Conservation (phyloP, 805 yeast species). For the Wickerhamiella bombiphila region DNA sequence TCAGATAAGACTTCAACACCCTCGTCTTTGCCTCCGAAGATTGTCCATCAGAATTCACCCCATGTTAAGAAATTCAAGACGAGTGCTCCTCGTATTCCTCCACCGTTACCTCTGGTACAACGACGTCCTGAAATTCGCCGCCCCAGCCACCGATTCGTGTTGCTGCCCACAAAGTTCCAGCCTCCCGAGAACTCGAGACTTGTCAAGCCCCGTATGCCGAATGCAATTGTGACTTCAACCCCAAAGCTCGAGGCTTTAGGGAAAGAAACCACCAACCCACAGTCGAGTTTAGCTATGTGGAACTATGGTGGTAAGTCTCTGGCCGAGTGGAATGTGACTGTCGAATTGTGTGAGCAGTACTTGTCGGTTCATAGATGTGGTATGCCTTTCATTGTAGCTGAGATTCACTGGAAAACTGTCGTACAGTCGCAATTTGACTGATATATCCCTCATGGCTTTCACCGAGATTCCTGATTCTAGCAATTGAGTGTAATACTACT, state of each 20-base stretch:
- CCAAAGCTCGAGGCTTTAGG: too few species aligned
- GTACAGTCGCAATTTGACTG: constrained; percentile 4
- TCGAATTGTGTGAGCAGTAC: constrained; percentile 26
- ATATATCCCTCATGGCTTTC: too few species aligned
- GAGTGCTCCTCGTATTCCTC: constrained; percentile 12
- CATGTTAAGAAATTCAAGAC: neutral
- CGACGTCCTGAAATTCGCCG: constrained; percentile 21
- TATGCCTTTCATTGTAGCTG: constrained; percentile 27
- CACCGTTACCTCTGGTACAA: constrained; percentile 20
- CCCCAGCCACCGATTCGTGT: constrained; percentile 19
- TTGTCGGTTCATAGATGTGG: constrained; percentile 16
- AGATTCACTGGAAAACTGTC: constrained; percentile 20
- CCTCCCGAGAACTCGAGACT: constrained; percentile 1
- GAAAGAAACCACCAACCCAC: neutral
- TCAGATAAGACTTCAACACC: too few species aligned
- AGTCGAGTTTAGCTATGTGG: constrained; percentile 20
- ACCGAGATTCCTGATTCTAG: too few species aligned
- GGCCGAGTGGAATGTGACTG: constrained; percentile 27
- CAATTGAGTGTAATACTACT: too few species aligned
- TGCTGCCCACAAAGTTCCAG: constrained; percentile 11
- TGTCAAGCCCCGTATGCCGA: neutral
- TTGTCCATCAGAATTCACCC: too few species aligned
- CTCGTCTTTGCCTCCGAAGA: too few species aligned
- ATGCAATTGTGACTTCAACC: too few species aligned
- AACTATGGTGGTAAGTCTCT: constrained; percentile 28